These are phyloP conservation scores for Pelargonium cotyledonis DNA, from an alignment of 441 rosid species.

Conservation along the genomic window DNA sequence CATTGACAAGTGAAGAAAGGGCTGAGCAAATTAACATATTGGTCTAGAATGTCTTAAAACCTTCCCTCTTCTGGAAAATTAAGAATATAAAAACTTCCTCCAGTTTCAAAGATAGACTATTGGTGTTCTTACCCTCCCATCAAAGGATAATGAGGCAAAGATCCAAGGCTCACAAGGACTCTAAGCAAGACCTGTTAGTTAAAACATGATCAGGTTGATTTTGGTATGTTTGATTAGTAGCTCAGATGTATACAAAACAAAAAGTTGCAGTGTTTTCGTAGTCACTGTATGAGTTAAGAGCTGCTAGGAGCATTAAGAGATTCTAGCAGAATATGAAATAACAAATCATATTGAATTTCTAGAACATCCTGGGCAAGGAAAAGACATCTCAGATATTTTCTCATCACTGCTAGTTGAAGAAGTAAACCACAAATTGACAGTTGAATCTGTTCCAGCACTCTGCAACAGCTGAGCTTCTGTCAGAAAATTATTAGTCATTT, in stretches of 20 bases:
- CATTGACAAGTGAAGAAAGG: neutral
- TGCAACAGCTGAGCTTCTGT: constrained; percentile 33
- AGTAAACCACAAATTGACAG: constrained; percentile 79
- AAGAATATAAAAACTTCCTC: neutral
- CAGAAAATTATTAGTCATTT: constrained; percentile 16
- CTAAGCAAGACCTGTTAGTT: constrained; percentile 75
- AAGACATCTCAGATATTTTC: constrained; percentile 42
- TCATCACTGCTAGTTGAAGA: constrained; percentile 36
- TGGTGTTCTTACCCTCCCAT: constrained; percentile 71
- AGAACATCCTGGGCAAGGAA: constrained; percentile 1
- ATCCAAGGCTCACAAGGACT: constrained; percentile 88
- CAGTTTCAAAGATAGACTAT: neutral
- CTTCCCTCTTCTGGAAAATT: neutral
- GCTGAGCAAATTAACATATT: neutral
- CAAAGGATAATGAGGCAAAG: constrained; percentile 87
- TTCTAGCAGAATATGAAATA: constrained; percentile 15
- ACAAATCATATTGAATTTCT: neutral
- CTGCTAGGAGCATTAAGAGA: neutral
- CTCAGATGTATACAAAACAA: constrained; percentile 2
- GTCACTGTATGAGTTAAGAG: constrained; percentile 61
- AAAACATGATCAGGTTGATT: constrained; percentile 16
- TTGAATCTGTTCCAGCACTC: constrained; percentile 92
- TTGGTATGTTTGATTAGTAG: constrained; percentile 3
- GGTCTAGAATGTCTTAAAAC: neutral
- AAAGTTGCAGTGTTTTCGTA: constrained; percentile 47